Evolutionary conservation across 805 yeast genomes (phyloP).

Genomic region (Komagataella pseudopastoris): DNA sequence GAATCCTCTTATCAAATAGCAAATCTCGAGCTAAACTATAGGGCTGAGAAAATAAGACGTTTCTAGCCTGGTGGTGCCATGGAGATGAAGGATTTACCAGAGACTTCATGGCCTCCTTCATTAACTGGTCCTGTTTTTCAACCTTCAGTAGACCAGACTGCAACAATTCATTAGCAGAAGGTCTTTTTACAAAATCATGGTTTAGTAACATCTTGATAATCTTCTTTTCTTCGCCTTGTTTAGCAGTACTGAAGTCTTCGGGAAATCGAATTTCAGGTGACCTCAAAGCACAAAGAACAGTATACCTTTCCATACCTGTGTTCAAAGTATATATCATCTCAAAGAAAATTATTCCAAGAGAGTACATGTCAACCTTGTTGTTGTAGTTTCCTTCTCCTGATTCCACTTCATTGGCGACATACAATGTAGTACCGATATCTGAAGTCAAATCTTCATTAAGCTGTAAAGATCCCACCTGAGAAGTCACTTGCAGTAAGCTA

Average conservation of each 20-base stretch:
- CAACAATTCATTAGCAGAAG: constrained; percentile 63
- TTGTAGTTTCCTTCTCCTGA: constrained; percentile 66
- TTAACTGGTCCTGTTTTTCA: constrained; percentile 79
- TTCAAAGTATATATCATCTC: constrained; percentile 80
- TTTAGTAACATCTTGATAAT: constrained; percentile 57
- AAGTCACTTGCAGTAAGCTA: constrained; percentile 13
- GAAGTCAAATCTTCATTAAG: constrained; percentile 69
- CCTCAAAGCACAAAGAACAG: constrained; percentile 55
- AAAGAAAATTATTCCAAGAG: constrained; percentile 87
- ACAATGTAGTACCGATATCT: constrained; percentile 86
- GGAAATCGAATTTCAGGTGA: constrained; percentile 56
- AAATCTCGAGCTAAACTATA: constrained; percentile 76
- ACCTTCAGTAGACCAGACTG: constrained; percentile 79
- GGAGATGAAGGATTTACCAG: constrained; percentile 85
- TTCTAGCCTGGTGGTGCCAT: constrained; percentile 88
- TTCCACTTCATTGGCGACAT: constrained; percentile 83
- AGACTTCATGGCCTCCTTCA: constrained; percentile 77
- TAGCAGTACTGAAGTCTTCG: constrained; percentile 38
- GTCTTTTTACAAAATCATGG: constrained; percentile 70
- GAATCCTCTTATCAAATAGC: constrained; percentile 48
- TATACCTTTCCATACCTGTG: constrained; percentile 92
- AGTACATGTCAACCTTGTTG: constrained; percentile 92
- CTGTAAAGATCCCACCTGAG: constrained; percentile 10
- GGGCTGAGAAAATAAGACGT: constrained; percentile 74
- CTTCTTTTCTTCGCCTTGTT: constrained; percentile 43